Evolutionary conservation across 805 yeast species (phyloP).

Genomic region (Saccharomycopsis sp.): DNA sequence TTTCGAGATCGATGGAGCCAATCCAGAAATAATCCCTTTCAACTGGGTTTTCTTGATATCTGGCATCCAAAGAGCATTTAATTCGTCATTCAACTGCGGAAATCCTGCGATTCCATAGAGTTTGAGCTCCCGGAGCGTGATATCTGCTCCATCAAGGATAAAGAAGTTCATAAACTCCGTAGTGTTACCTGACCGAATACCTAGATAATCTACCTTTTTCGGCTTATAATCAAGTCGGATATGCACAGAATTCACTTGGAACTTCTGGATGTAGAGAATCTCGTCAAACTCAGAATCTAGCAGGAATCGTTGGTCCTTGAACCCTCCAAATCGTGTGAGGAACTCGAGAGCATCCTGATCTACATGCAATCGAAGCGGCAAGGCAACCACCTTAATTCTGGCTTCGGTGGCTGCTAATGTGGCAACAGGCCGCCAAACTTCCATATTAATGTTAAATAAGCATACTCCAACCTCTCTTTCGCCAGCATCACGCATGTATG

Average conservation of each 20-base stretch:
- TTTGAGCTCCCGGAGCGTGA: slow-evolving; percentile 53
- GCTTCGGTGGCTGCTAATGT: slow-evolving; percentile 64
- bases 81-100: slow-evolving; percentile 44
- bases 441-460: slow-evolving; percentile 50
- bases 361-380: slow-evolving; percentile 77
- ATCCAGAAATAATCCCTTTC: slow-evolving; percentile 73
- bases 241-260: slow-evolving; percentile 52
- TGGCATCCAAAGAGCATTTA: slow-evolving; percentile 80
- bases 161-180: slow-evolving; percentile 86
- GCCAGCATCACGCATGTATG: slow-evolving; percentile 62
- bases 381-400: slow-evolving; percentile 41
- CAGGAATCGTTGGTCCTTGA: slow-evolving; percentile 63
- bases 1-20: slow-evolving; percentile 75
- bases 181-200: slow-evolving; percentile 78
- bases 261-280: slow-evolving; percentile 58
- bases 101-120: slow-evolving; percentile 77
- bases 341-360: slow-evolving; percentile 94
- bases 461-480: slow-evolving; percentile 63
- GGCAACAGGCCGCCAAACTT: slow-evolving; percentile 59
- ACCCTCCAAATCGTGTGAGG: slow-evolving; percentile 69
- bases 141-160: slow-evolving; percentile 77
- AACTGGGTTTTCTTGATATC: slow-evolving; percentile 79
- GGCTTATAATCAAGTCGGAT: slow-evolving; percentile 87
- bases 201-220: slow-evolving; percentile 77
- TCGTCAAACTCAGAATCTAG: slow-evolving; percentile 57